A percentile compares a stretch with the other conserved stretches of the same genome.
Evolutionary conservation across 2,329 filamentous ascomycete species (phyloP).

Genomic region (Cercospora beticola): DNA sequence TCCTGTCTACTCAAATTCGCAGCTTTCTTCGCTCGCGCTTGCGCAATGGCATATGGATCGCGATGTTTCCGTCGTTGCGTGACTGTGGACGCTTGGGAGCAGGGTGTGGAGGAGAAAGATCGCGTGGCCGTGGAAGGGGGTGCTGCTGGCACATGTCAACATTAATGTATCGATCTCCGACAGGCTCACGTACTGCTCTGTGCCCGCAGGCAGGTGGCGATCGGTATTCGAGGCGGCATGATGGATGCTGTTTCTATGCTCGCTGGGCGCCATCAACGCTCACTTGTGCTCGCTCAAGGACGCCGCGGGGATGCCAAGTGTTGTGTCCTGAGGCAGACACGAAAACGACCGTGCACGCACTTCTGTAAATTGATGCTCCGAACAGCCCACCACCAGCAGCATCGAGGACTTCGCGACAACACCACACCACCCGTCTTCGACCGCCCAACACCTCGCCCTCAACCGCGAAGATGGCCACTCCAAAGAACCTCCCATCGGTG

Average conservation of each 20-base stretch:
- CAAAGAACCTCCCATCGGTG: constrained; percentile 80
- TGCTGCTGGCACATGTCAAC: constrained; percentile 19
- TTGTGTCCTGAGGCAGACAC: not conserved
- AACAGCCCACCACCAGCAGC: constrained; percentile 5
- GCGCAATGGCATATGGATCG: constrained; percentile 80
- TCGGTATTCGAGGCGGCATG: constrained; percentile 52
- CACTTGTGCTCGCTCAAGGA: not conserved
- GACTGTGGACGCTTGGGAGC: constrained; percentile 55
- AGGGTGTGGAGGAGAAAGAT: constrained; percentile 62
- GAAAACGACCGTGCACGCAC: constrained; percentile 11
- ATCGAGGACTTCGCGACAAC: constrained; percentile 11
- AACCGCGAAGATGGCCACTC: constrained; percentile 78
- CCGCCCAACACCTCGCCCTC: constrained; percentile 17
- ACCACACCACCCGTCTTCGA: constrained; percentile 22
- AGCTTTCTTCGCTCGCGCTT: constrained; percentile 78
- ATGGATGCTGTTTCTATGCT: not conserved
- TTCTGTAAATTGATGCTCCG: constrained; percentile 15
- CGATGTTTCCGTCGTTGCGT: constrained; percentile 65
- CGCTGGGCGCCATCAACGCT: not conserved
- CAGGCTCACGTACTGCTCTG: constrained; percentile 35
- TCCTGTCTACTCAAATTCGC: constrained; percentile 76
- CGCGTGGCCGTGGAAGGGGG: constrained; percentile 26
- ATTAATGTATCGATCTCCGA: not conserved
- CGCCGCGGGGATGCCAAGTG: not conserved
- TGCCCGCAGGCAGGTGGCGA: constrained; percentile 45